A percentile compares a stretch with the other conserved stretches of the same genome.
phyloP scores from a whole-genome alignment of 768 basidiomycete genomes.

The Lanmaoa pseudosensibilis region DNA sequence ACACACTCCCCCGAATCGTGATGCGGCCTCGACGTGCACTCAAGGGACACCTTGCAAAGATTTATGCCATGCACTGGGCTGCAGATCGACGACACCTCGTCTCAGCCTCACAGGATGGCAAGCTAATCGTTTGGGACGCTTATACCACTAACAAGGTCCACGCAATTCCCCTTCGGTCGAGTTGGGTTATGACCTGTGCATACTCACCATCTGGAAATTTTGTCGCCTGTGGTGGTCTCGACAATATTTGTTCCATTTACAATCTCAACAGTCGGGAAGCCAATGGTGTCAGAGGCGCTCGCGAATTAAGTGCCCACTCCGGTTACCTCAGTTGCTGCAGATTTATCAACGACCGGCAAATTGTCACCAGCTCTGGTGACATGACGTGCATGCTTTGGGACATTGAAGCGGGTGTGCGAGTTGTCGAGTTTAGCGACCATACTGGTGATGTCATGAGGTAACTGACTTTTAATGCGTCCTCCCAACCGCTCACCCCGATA shows the following conservation, averaged over 20 bases:
- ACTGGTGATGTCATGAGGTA: constrained; percentile 99
- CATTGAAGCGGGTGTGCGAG: constrained; percentile 94
- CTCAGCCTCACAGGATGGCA: constrained; percentile 99
- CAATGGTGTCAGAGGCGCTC: constrained; percentile 83
- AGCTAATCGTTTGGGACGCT: constrained; percentile 99
- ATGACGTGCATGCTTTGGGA: constrained; percentile 99
- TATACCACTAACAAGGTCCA: constrained; percentile 99
- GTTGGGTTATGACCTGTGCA: constrained; percentile 99
- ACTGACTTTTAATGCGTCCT: constrained; percentile 1
- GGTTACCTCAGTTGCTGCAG: constrained; percentile 98
- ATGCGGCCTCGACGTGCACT: constrained; percentile 96
- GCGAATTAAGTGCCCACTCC: constrained; percentile 95
- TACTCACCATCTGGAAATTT: constrained; percentile 97
- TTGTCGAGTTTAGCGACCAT: constrained; percentile 99
- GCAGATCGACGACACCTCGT: constrained; percentile 96
- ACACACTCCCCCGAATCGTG: constrained; percentile 91
- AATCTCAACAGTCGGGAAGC: constrained; percentile 77
- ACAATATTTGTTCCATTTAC: constrained; percentile 99
- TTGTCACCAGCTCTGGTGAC: constrained; percentile 95
- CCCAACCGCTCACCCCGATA: constrained; percentile 7
- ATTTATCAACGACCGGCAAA: constrained; percentile 98
- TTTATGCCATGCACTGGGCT: constrained; percentile 99
- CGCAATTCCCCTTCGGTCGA: constrained; percentile 94
- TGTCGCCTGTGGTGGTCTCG: constrained; percentile 97
- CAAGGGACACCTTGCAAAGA: constrained; percentile 97